Base-by-base conservation (phyloP, 1,284 basidiomycete genomes). In the Cystobasidiaceae sp. region DNA sequence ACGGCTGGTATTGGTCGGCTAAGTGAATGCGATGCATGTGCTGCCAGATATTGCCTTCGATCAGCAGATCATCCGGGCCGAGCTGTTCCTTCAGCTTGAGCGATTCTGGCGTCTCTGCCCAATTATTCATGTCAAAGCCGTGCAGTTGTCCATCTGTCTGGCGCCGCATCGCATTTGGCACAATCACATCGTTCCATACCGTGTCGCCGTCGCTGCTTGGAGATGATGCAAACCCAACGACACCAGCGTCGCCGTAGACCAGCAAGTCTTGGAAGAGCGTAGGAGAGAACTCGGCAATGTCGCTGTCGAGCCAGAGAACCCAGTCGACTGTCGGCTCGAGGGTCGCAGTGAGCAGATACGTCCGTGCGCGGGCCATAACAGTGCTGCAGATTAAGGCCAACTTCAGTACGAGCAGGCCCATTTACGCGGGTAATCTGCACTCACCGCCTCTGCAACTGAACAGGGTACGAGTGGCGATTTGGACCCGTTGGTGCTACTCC, bases 291-390 rank as follows among this genome's bases (percentile, higher is more conserved):
- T 68, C 67, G 17, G 37, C 43, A 7, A 70, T 63, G 55, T 70
- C 69, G n/a, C 54, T 49, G 54, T 70, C 69, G 23, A 70, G 41
- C 69, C 69, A 70, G 30, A 70, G 60, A 1, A 68, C 69, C 69
- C 69, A 70, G 34, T 70, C 69, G 37, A 68, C 55, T 8, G 54
- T 44, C 11, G 67, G 67, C 41, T 61, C 59, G 7, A 70, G 56
- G 8, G 67, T 67, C 13, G 69, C 65, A 32, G 68, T 68, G 30
- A 70, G 58, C 4, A 70, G 61, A 27, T 56, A 60, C 17, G 69
- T 67, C n/a, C 69, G 63, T 4, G 69, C 67, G 34, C 60, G 54
- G 15, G 67, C 69, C 65, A 70, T 68, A 37, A 70, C 49, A 13
- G 67, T 28, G 19, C 67, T 68, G 46, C 15, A 28, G 21, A 3